These are phyloP conservation scores for Ophiostoma ulmi DNA, from an alignment of 2,329 filamentous ascomycete species.

Conservation along the genomic window DNA sequence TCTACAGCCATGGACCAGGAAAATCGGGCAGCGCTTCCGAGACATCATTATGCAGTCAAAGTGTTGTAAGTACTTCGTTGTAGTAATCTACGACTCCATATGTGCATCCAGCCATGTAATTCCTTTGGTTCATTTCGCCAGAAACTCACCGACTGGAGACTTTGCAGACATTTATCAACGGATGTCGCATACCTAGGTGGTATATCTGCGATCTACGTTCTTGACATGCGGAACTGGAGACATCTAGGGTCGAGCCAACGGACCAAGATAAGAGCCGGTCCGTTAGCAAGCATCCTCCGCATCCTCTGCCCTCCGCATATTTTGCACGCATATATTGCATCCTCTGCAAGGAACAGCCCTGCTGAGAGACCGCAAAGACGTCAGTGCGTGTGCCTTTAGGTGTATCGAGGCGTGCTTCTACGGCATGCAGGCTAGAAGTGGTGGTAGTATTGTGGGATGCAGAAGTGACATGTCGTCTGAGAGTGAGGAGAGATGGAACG, in stretches of 20 bases:
- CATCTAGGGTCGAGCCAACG: background rate
- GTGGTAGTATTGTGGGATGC: background rate
- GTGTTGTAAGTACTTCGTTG: background rate
- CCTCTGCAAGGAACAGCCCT: constrained; percentile 4
- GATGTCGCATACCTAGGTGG: background rate
- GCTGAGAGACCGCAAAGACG: background rate
- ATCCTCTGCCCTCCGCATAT: background rate
- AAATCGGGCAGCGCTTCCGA: background rate
- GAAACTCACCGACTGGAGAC: background rate
- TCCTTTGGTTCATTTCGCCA: background rate
- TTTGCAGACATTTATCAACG: background rate
- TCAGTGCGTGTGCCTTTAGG: background rate
- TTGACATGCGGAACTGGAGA: background rate
- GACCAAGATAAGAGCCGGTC: background rate
- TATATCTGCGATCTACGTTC: background rate
- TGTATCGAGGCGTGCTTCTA: background rate
- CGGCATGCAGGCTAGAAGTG: background rate
- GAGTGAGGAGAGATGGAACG: background rate
- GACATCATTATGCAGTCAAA: background rate
- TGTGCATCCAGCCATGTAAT: background rate
- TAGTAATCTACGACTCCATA: background rate
- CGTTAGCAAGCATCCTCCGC: background rate
- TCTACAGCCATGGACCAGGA: background rate
- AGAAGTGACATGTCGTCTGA: background rate
- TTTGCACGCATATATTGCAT: background rate